Base-by-base conservation (phyloP, 495 filamentous ascomycete species). In the Trichodelitschia bisporula region DNA sequence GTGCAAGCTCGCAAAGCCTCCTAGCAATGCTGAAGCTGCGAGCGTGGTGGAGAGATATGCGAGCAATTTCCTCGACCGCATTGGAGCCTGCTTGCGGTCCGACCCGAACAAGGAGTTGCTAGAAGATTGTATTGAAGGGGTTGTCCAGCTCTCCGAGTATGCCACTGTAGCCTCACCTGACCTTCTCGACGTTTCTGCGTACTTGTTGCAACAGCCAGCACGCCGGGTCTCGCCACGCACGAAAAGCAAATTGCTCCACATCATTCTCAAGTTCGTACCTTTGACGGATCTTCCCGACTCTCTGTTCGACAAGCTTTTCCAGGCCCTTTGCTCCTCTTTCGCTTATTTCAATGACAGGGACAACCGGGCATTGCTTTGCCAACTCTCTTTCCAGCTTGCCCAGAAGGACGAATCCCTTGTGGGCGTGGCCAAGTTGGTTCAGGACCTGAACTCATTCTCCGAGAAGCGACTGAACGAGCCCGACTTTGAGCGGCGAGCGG, bases 141-240 rank as follows among this genome's bases (percentile, higher is more conserved):
- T 95, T 17, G 72, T 78, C 25, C 47, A 64, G 26, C 54, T 91
- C 12, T 73, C 83, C 8, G 69, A 73, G 4, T 63, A 79, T 37
- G 70, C 84, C 20, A 54, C 66, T 36, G 68, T 55, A 28, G 69
- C 77, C 39, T 65, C 72, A n/a, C 61, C 56, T 10, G 72, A 71
- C 37, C 54, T 92, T 29, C 59, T 86, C 18, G 66, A 68, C 29
- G 76, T 82, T 29, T 70, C 69, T 0, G 64, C 67, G 4, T 84
- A 75, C 50, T 61, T 97, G 18, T 63, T 97, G 10, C 66, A 72
- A 29, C 79, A 93, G 41, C 82, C 86, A 12, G 60, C 70, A 11
- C 66, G 72, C 28, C 61, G 70, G 37, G 78, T 97, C 19, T 78
- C 60, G 35, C 75, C 77, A 1, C 77, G 65, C 48, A 76, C 71